phyloP scores from a whole-genome alignment of 352 stramenopile genomes.

The Pythium vanterpoolii region DNA sequence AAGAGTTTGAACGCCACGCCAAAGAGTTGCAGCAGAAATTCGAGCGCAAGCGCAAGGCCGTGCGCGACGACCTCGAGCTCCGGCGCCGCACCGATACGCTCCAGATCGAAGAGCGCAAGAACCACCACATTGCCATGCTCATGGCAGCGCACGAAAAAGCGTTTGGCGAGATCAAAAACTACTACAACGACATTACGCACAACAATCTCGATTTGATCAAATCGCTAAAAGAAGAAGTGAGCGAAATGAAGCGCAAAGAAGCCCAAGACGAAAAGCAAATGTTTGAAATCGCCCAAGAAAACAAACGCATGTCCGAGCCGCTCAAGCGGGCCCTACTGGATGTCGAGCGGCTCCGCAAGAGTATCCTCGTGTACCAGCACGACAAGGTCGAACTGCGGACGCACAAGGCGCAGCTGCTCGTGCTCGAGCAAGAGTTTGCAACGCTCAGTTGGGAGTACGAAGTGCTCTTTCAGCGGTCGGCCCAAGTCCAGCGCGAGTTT shows the following conservation, averaged over 20 bases:
- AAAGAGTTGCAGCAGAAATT: slow-evolving; percentile 91
- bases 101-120: slow-evolving; percentile 91
- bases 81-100: slow-evolving; percentile 81
- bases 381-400: slow-evolving; percentile 64
- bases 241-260: slow-evolving; percentile 94
- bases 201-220: slow-evolving; percentile 97
- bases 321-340: slow-evolving; percentile 87
- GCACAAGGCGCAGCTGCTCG: slow-evolving; percentile 69
- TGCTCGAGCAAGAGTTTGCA: slow-evolving; percentile 87
- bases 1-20: slow-evolving; percentile 90
- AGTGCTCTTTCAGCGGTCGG: slow-evolving; percentile 88
- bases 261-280: slow-evolving; percentile 92
- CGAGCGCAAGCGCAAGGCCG: slow-evolving; percentile 69
- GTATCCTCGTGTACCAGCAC: slow-evolving; percentile 65
- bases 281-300: slow-evolving; percentile 94
- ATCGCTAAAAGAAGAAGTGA: slow-evolving; percentile 93
- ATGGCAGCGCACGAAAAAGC: slow-evolving; percentile 93
- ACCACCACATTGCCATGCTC: slow-evolving; percentile 89
- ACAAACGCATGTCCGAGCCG: slow-evolving; percentile 93
- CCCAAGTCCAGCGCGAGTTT: slow-evolving; percentile 82
- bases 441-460: slow-evolving; percentile 93
- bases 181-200: slow-evolving; percentile 97
- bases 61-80: slow-evolving; percentile 83
- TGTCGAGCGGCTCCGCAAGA: slow-evolving; percentile 67
- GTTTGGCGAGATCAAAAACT: slow-evolving; percentile 96